phyloP scores from a whole-genome alignment of 495 filamentous ascomycete genomes.

The Penicillium dipodomyicola region DNA sequence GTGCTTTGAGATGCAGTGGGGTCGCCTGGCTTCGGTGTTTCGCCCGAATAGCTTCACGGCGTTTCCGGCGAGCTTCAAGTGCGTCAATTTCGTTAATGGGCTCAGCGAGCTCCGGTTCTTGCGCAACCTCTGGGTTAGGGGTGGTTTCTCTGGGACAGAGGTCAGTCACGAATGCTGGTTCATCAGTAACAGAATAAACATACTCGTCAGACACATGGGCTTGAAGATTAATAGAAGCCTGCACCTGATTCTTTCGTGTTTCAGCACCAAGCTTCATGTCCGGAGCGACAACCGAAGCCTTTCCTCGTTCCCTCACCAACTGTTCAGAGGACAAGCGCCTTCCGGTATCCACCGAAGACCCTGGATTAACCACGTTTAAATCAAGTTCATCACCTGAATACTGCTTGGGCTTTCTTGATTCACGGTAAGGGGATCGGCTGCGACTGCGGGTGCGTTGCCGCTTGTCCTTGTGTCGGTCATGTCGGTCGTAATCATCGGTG shows the following conservation, averaged over 20 bases:
- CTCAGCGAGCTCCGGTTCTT: conserved; percentile 40
- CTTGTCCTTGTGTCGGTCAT: conserved; percentile 57
- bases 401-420: conserved; percentile 43
- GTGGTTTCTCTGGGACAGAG: conserved; percentile 12
- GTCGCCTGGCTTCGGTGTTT: conserved; percentile 72
- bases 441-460: conserved; percentile 66
- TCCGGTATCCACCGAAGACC: conserved; percentile 24
- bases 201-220: conserved; percentile 43
- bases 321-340: conserved; percentile 49
- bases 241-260: conserved; percentile 60
- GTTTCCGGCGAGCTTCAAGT: conserved; percentile 81
- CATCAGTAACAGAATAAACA: conserved; percentile 19
- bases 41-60: conserved; percentile 84
- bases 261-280: conserved; percentile 63
- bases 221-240: conserved; percentile 32
- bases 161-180: conserved; percentile 12
- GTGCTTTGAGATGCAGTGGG: conserved; percentile 72
- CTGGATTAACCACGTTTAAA: conserved; percentile 19
- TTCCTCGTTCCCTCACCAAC: conserved; percentile 68
- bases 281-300: conserved; percentile 53
- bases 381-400: conserved; percentile 42
- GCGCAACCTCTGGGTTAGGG: conserved; percentile 16
- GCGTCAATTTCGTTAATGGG: conserved; percentile 72
- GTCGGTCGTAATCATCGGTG: conserved; percentile 59
- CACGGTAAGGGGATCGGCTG: conserved; percentile 56